A percentile compares a stretch with the other conserved stretches of the same genome.
phyloP scores from a whole-genome alignment of 495 filamentous ascomycete species.

The Penicillium fimorum region DNA sequence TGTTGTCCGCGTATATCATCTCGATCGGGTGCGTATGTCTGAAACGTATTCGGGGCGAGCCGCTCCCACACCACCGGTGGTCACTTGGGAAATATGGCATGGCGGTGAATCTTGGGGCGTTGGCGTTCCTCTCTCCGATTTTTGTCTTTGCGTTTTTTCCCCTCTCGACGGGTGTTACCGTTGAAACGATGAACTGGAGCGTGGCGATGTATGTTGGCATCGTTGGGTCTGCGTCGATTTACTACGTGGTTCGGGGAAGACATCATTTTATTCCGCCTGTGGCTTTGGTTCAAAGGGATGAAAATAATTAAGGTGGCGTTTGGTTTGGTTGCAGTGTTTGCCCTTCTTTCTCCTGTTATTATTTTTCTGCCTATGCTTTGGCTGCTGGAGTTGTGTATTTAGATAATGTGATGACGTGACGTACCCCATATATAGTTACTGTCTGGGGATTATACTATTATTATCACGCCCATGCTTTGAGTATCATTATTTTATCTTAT shows the following conservation, averaged over 20 bases:
- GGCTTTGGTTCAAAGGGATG: slow-evolving; percentile 42
- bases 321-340: neutral
- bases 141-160: slow-evolving; percentile 59
- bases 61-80: slow-evolving; percentile 48
- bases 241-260: slow-evolving; percentile 43
- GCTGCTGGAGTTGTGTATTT: neutral
- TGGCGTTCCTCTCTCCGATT: slow-evolving; percentile 42
- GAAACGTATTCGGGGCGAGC: slow-evolving; percentile 42
- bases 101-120: slow-evolving; percentile 43
- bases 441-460: neutral
- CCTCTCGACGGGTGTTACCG: slow-evolving; percentile 36
- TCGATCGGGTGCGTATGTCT: slow-evolving; percentile 47
- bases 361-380: slow-evolving; percentile 2
- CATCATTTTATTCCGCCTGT: slow-evolving; percentile 48
- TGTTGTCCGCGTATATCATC: slow-evolving; percentile 51
- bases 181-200: slow-evolving; percentile 50
- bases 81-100: slow-evolving; percentile 49
- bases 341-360: neutral
- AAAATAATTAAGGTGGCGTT: neutral
- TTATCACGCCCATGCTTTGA: neutral
- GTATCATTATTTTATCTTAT: neutral
- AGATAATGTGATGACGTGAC: slow-evolving; percentile 16
- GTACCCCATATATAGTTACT: slow-evolving; percentile 2
- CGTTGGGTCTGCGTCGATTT: slow-evolving; percentile 43
- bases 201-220: slow-evolving; percentile 47